Conservation (phyloP, 1,284 basidiomycete genomes). For the Takashimella tepidaria region DNA sequence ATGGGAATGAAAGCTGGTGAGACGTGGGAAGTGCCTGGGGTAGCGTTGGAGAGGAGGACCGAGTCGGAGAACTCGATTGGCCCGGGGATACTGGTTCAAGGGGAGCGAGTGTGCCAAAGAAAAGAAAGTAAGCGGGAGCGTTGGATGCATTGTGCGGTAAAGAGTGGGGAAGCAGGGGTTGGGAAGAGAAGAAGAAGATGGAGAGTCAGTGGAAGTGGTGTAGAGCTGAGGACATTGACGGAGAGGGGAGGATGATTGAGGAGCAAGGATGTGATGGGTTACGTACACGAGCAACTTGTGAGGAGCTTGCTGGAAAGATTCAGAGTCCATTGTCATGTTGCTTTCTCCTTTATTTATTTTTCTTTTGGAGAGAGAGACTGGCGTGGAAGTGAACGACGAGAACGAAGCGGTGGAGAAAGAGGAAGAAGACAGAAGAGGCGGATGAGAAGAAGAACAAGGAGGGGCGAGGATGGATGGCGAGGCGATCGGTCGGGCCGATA, state of each 20-base stretch:
- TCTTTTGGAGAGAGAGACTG: background rate
- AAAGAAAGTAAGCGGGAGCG: background rate
- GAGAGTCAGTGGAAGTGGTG: background rate
- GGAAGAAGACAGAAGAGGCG: background rate
- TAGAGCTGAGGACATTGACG: background rate
- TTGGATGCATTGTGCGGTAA: background rate
- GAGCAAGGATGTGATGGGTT: background rate
- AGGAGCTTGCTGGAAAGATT: constrained; percentile 33
- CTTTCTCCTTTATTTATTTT: too few relatives aligned
- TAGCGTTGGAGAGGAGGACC: constrained; percentile 51
- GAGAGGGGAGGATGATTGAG: background rate
- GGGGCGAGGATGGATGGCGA: background rate
- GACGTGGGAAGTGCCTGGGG: constrained; percentile 78
- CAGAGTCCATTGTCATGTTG: background rate
- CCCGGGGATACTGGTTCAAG: constrained; percentile 46
- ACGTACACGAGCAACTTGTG: constrained; percentile 48
- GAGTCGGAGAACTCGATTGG: constrained; percentile 46
- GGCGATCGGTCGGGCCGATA: background rate
- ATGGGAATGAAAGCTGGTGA: constrained; percentile 84
- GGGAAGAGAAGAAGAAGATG: background rate
- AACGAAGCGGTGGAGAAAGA: background rate
- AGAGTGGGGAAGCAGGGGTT: background rate
- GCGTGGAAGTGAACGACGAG: background rate
- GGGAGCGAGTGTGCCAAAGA: background rate
- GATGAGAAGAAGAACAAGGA: background rate